Percentiles rank a stretch among this genome's conserved stretches.
These are phyloP conservation scores for Mortierella polycephala DNA, from an alignment of 371 early-diverging fungal genomes.

Conservation along the genomic window DNA sequence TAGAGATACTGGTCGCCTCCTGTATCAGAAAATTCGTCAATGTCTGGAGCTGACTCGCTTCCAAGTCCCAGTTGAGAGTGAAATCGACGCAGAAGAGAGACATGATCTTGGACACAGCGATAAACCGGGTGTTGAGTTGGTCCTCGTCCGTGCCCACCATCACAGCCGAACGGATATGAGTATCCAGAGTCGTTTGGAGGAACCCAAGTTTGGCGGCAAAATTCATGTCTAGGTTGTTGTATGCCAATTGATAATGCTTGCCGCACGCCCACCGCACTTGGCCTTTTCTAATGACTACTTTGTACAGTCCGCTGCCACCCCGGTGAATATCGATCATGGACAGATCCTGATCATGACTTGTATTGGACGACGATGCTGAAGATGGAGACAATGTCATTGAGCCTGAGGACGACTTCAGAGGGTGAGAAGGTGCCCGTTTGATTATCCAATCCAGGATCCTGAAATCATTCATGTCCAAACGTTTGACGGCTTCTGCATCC, in stretches of 20 bases:
- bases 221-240: conserved; percentile 20
- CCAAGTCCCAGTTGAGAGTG: conserved; percentile 34
- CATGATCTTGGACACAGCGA: conserved; percentile 20
- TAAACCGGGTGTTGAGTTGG: conserved; percentile 17
- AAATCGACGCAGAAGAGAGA: conserved; percentile 35
- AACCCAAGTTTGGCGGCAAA: conserved; percentile 19
- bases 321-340: conserved; percentile 12
- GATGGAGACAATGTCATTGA: conserved; percentile 1
- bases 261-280: conserved; percentile 37
- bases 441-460: conserved; percentile 33
- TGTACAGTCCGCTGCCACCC: conserved; percentile 36
- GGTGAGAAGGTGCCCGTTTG: conserved; percentile 29
- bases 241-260: conserved; percentile 14
- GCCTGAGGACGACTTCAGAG: not conserved
- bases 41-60: conserved; percentile 9
- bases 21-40: conserved; percentile 4
- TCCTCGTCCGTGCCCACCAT: conserved; percentile 9
- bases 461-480: conserved; percentile 38
- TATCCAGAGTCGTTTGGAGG: conserved; percentile 16
- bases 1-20: conserved; percentile 19
- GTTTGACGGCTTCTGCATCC: conserved; percentile 8
- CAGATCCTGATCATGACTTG: conserved; percentile 3
- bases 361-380: not conserved
- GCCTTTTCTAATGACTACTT: not conserved
- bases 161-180: conserved; percentile 11